A percentile compares a stretch with the other conserved stretches of the same genome.
Evolutionary conservation across 2,329 filamentous ascomycete species (phyloP).

Genomic region (Ascochyta lentis): DNA sequence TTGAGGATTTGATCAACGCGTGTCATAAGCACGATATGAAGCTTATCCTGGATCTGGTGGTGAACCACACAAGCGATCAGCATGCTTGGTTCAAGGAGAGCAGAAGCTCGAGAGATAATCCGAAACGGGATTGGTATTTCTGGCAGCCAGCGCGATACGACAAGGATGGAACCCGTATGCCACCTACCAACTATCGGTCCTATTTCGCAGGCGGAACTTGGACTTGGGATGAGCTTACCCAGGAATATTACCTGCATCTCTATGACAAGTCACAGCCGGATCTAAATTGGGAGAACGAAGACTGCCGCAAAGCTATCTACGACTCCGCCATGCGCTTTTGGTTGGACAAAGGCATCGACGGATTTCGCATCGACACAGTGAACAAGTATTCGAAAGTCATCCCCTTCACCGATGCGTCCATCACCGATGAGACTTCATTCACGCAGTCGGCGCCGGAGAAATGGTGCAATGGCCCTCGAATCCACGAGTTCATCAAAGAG

Average conservation of each 20-base stretch:
- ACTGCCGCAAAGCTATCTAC: constrained; percentile 54
- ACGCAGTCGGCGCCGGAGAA: constrained; percentile 58
- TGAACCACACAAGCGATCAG: constrained; percentile 78
- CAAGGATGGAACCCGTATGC: constrained; percentile 59
- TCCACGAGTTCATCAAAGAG: constrained; percentile 64
- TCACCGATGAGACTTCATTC: constrained; percentile 49
- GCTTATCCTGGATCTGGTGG: constrained; percentile 75
- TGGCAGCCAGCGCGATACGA: constrained; percentile 66
- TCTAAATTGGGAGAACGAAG: constrained; percentile 57
- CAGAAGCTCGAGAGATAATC: constrained; percentile 64
- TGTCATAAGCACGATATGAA: constrained; percentile 70
- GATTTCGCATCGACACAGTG: constrained; percentile 58
- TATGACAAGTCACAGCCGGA: constrained; percentile 57
- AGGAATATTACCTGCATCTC: constrained; percentile 57
- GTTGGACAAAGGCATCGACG: constrained; percentile 55
- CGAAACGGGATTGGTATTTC: constrained; percentile 75
- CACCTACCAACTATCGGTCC: constrained; percentile 63
- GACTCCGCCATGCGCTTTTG: constrained; percentile 56
- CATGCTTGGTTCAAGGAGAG: constrained; percentile 76
- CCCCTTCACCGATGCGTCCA: constrained; percentile 51
- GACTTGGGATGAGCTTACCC: constrained; percentile 56
- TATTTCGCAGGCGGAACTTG: constrained; percentile 50
- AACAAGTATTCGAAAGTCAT: constrained; percentile 57
- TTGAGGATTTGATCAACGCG: constrained; percentile 66
- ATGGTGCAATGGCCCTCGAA: constrained; percentile 64